These are phyloP conservation scores for Meredithiella fracta DNA, from an alignment of 2,329 filamentous ascomycete genomes.

Conservation along the genomic window DNA sequence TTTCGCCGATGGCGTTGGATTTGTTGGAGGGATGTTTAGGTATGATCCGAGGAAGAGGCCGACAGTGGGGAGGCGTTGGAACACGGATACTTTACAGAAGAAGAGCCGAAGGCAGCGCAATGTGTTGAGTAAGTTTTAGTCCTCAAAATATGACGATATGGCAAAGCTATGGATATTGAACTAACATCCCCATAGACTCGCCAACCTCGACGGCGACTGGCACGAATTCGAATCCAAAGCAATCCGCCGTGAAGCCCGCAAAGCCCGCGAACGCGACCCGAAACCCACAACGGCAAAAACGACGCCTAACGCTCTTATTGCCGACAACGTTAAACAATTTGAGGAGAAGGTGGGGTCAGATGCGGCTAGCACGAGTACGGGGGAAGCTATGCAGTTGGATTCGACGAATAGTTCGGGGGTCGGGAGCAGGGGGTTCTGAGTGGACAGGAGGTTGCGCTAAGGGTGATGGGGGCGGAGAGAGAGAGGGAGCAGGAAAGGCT, in stretches of 20 bases:
- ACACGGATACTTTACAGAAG: constrained; percentile 74
- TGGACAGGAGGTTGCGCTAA: background rate
- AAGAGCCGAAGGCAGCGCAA: constrained; percentile 62
- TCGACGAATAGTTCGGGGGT: background rate
- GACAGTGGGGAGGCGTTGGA: constrained; percentile 65
- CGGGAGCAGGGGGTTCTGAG: background rate
- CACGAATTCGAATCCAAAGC: constrained; percentile 98
- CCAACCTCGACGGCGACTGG: constrained; percentile 80
- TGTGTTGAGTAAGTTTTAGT: constrained; percentile 67
- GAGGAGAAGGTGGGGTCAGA: background rate
- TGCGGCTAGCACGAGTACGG: background rate
- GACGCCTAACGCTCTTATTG: too few relatives aligned
- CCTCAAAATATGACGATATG: too few relatives aligned
- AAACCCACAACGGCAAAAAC: background rate
- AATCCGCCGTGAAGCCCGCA: constrained; percentile 74
- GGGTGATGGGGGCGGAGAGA: background rate
- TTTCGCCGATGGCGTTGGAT: constrained; percentile 69
- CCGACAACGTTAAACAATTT: too few relatives aligned
- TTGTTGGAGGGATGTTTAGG: constrained; percentile 68
- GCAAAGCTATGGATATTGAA: too few relatives aligned
- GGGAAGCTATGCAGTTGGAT: constrained; percentile 3
- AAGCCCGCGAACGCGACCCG: constrained; percentile 24
- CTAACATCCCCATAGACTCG: constrained; percentile 40
- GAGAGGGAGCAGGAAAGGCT: background rate
- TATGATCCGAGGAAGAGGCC: constrained; percentile 79